Percentiles rank a stretch among this genome's conserved stretches.
Evolutionary conservation across 2,329 filamentous ascomycete genomes (phyloP).

Genomic region (Biscogniauxia marginata): DNA sequence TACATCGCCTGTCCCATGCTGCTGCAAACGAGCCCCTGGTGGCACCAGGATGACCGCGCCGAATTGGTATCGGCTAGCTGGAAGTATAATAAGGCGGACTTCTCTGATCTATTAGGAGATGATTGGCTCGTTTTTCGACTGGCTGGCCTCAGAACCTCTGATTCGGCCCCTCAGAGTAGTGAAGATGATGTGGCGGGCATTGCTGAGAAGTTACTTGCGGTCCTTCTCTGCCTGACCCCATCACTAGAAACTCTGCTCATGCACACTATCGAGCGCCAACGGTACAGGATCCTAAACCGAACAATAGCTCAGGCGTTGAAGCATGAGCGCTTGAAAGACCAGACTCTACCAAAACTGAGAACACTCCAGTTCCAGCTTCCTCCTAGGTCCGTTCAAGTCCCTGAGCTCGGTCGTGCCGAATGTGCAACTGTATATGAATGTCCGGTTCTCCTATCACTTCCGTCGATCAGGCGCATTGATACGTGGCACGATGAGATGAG

Average conservation of each 20-base stretch:
- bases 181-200: not conserved
- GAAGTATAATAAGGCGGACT: constrained; percentile 1
- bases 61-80: not conserved
- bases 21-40: not conserved
- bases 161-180: not conserved
- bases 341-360: no score
- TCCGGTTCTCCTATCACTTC: not conserved
- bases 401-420: no score
- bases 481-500: not conserved
- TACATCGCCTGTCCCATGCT: constrained; percentile 5
- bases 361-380: no score
- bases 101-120: not conserved
- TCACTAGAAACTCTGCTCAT: constrained; percentile 5
- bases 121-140: not conserved
- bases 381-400: no score
- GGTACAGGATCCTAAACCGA: not conserved
- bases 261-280: not conserved
- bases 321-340: not conserved
- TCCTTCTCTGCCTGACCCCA: constrained; percentile 6
- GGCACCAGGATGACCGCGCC: not conserved
- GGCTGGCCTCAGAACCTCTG: not conserved
- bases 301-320: not conserved
- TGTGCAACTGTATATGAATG: no score
- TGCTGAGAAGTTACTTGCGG: constrained; percentile 1
- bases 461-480: constrained; percentile 6